Evolutionary conservation across 441 rosid species (phyloP), one percentile per base, ranked within the genome.

Genomic region (Adansonia madagascariensis): DNA sequence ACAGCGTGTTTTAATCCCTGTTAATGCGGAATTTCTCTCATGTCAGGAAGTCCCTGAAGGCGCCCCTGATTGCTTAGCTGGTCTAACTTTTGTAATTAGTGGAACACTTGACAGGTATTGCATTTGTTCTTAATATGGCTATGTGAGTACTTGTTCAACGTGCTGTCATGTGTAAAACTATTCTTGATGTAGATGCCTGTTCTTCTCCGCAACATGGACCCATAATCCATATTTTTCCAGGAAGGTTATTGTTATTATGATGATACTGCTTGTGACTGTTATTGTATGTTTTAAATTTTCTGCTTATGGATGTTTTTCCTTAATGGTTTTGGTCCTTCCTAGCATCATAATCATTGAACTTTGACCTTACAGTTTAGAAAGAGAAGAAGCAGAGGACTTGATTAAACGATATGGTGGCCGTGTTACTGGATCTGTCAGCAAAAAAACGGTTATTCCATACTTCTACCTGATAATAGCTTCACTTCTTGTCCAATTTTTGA

Each of bases 81-180:
- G 95, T 77, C 81, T 84, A 73, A 96, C 97, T 78, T 94, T 95
- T 90, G 99, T 95, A 56, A 92, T 95, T 64, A 95, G 99, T 82
- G 99, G 99, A 84, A 95, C 98, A 57, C 99, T 95, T 82, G 99
- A 95, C 85, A 94, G 99, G 98, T 94, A 89, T n/a, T 77, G 71
- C 14, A 22, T 79, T 76, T 80, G 71, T 53, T 69, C 74, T 60
- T 71, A 44, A 65, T 57, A 60, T 59, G 72, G 35, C 44, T 52
- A 20, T 73, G 61, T 11, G 41, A 53, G 20, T 64, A 8, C 31
- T 73, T 59, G 10, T 59, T 74, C 66, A 44, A 55, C 76, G 50
- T 75, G 55, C 64, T 47, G 35, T 22, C 46, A 3, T 72, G 52
- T 69, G n/a, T 52, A 56, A 71, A 71, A 69, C 64, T 22, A 31